These are phyloP conservation scores for Trypanosoma conorhini DNA, from an alignment of 208 protist species.

Conservation along the genomic window DNA sequence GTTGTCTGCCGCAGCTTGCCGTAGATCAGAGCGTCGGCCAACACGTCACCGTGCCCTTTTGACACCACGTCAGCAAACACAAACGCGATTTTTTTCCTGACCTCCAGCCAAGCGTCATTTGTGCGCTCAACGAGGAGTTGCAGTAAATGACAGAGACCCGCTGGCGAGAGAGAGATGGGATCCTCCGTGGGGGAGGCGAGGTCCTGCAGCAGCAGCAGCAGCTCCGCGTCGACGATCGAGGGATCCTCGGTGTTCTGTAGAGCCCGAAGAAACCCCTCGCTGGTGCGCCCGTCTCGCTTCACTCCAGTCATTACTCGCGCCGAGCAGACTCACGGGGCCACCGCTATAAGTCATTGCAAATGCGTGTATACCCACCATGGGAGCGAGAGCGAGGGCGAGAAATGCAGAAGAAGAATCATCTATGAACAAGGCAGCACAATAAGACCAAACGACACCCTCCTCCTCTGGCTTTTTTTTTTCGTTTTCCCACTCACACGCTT, in stretches of 20 bases:
- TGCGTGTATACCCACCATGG: too few relatives aligned
- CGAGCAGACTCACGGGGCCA: background rate
- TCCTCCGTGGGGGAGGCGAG: constrained; percentile 1
- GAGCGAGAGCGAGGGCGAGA: too few relatives aligned
- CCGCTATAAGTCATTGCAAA: background rate
- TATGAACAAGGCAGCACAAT: background rate
- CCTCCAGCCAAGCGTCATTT: constrained; percentile 31
- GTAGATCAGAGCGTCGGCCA: constrained; percentile 44
- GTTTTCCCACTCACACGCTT: background rate
- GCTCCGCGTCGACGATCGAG: constrained; percentile 1
- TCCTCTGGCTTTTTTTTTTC: background rate
- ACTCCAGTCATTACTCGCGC: background rate
- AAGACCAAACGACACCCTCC: background rate
- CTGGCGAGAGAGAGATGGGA: constrained; percentile 13
- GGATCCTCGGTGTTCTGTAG: constrained; percentile 7
- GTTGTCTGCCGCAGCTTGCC: constrained; percentile 16
- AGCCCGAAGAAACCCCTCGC: constrained; percentile 11
- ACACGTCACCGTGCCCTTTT: constrained; percentile 29
- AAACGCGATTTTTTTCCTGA: constrained; percentile 40
- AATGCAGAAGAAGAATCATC: too few relatives aligned
- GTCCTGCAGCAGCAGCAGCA: constrained; percentile 16
- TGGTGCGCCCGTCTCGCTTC: background rate
- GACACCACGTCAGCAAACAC: constrained; percentile 35
- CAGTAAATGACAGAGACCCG: constrained; percentile 19
- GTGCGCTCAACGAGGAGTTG: constrained; percentile 26